Evolutionary conservation across 2,329 filamentous ascomycete genomes (phyloP), one percentile per base, ranked within the genome.

Genomic region (Remersonia thermophila): DNA sequence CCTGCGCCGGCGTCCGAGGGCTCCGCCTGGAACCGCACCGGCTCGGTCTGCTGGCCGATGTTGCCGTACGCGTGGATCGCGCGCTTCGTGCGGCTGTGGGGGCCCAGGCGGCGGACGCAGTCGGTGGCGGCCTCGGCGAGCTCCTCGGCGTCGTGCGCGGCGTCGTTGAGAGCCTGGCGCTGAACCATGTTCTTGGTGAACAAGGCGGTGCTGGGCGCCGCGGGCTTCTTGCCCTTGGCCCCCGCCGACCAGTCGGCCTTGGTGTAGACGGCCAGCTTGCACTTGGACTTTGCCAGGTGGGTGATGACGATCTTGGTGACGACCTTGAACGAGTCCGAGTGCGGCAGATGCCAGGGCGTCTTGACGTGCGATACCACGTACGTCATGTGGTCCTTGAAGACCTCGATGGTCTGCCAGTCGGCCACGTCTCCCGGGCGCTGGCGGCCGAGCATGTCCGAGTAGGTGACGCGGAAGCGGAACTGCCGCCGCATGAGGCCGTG

Each of bases 251-350:
- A 96, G 48, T 85, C 82, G n/a, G 94, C 75, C 50, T 80, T 82
- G 36, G 79, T 83, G 59, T 84, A 93, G 30, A 96, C 74, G 17
- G 86, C 81, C 37, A 98, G 72, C 61, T 91, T 95, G 58, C 85
- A 93, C 56, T 81, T 86, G 10, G 83, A 86, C 60, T 96, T 96
- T 35, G 85, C 78, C 41, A 89, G 71, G 52, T 96, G 85, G 2
- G 91, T 95, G 44, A 98, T 91, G 45, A 95, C 85, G 44, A 94
- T 77, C 59, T 94, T 95, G 47, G 77, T 89, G 39, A 93, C 74
- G 15, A 95, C 65, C 48, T 80, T 79, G 60, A 96, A 93, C 35
- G 76, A 72, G 33, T 76, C 68, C 36, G 80, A 75, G 54, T 86
- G 79, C 10, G 91, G 91, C 27, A 96, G 67, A 62, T 94, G 85